Percentiles rank a stretch among this genome's conserved stretches.
Conservation (phyloP, 257 asterid genomes). For the Solanum lycopersicoides region DNA sequence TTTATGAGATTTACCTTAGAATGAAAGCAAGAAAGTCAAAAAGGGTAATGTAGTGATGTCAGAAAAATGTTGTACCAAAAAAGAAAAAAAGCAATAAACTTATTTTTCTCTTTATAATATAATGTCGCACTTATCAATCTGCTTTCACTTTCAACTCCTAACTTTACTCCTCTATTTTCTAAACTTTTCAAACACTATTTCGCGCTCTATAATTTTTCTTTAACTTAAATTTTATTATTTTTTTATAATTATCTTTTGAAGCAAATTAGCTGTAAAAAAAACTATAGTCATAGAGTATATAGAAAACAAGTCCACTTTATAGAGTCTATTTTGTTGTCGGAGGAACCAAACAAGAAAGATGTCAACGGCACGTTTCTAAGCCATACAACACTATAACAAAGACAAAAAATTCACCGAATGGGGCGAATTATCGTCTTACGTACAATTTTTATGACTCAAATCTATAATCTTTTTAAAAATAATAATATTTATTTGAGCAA, state of each 20-base stretch:
- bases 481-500: not conserved
- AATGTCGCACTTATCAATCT: not conserved
- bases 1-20: not conserved
- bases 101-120: not conserved
- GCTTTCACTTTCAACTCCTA: not conserved
- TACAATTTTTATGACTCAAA: rapidly evolving
- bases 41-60: not conserved
- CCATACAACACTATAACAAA: not conserved
- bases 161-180: not conserved
- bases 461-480: no score
- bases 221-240: not conserved
- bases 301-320: not conserved
- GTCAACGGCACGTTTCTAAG: not conserved
- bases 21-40: not conserved
- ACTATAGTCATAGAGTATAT: not conserved
- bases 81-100: not conserved
- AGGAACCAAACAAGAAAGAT: not conserved
- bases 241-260: not conserved
- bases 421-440: not conserved
- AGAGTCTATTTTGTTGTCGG: not conserved
- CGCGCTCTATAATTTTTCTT: not conserved
- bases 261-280: not conserved
- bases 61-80: not conserved
- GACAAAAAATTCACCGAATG: not conserved
- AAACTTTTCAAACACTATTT: not conserved